Percentiles rank a stretch among this genome's conserved stretches.
Evolutionary conservation across 805 yeast species (phyloP).

Genomic region (Candida silvicultrix): DNA sequence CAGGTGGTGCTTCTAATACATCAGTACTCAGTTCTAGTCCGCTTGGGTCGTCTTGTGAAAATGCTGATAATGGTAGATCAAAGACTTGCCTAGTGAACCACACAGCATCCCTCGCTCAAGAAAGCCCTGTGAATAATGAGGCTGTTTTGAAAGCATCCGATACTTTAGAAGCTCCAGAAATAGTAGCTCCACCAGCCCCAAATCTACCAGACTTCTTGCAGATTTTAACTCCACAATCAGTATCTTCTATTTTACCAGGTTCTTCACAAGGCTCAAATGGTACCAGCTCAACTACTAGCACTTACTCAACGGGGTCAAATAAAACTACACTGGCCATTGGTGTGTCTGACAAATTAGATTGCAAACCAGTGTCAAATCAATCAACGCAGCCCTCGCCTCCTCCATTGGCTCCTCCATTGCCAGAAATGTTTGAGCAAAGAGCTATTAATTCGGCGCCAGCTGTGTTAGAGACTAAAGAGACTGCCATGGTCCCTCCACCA

Average conservation of each 20-base stretch:
- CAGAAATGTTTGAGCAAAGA: not conserved
- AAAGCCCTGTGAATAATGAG: no score
- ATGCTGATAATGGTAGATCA: not conserved
- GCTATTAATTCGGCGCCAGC: not conserved
- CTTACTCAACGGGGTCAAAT: no score
- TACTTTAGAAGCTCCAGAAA: no score
- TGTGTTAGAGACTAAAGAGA: not conserved
- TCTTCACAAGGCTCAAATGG: not conserved
- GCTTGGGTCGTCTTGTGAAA: not conserved
- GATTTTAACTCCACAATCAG: not conserved
- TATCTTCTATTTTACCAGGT: not conserved
- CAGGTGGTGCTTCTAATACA: no score
- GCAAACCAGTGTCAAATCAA: no score
- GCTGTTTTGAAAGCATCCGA: not conserved
- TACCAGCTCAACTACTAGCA: no score
- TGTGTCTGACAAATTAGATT: no score
- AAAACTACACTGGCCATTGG: no score
- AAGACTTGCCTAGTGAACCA: not conserved
- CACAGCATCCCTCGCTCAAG: not conserved
- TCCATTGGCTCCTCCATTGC: not conserved
- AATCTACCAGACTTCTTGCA: not conserved
- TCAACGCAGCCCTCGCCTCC: no score
- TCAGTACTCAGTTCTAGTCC: not conserved
- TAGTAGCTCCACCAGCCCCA: not conserved
- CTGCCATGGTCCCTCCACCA: constrained; percentile 11